Conservation (phyloP, 257 asterid species). For the Penstemon eatonii region DNA sequence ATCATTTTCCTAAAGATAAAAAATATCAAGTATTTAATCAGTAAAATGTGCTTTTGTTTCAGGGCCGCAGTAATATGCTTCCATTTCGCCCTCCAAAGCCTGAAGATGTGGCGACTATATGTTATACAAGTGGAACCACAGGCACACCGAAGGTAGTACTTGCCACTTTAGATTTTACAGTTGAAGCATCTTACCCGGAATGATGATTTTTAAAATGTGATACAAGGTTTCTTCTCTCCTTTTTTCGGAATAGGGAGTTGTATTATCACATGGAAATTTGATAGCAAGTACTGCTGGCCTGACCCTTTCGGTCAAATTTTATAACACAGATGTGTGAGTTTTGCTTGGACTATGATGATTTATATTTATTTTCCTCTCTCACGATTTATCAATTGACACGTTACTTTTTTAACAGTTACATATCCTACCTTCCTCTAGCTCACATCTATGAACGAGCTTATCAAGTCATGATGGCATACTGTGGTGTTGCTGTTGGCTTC, state of each 20-base stretch:
- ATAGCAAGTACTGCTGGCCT: conserved; percentile 65
- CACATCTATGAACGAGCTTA: conserved; percentile 79
- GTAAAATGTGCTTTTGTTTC: conserved; percentile 10
- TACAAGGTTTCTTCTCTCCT: neutral
- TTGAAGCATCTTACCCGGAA: neutral
- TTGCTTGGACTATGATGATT: conserved; percentile 1
- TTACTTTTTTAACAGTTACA: conserved; percentile 47
- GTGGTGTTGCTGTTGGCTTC: conserved; percentile 80
- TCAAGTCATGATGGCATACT: conserved; percentile 52
- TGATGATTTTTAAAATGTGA: neutral
- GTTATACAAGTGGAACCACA: conserved; percentile 89
- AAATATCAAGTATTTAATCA: conserved; percentile 8
- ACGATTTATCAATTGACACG: neutral
- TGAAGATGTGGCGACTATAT: conserved; percentile 66
- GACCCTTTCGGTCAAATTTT: conserved; percentile 43
- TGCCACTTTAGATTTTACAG: neutral
- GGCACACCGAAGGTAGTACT: conserved; percentile 76
- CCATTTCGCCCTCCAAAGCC: conserved; percentile 67
- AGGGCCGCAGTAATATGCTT: conserved; percentile 57
- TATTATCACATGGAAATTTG: conserved; percentile 65
- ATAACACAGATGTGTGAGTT: conserved; percentile 71
- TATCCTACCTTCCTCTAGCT: conserved; percentile 87
- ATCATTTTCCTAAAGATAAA: conserved; percentile 10
- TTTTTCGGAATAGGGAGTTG: conserved; percentile 56
- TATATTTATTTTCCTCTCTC: neutral